These are phyloP conservation scores for Papiliotrema fonsecae DNA, from an alignment of 1,284 basidiomycete genomes.

Conservation along the genomic window DNA sequence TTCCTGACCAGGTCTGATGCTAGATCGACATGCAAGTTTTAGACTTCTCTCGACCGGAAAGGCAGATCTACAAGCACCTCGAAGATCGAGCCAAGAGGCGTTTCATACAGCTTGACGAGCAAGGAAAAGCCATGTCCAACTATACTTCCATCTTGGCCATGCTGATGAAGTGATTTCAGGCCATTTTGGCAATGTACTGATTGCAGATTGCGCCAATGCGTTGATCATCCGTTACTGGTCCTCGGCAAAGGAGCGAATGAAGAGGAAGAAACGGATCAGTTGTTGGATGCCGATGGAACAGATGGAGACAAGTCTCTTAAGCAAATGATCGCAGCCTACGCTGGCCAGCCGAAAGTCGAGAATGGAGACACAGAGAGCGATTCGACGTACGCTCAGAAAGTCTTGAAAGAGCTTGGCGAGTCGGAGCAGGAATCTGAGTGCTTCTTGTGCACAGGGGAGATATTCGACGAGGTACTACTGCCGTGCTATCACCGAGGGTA, in stretches of 20 bases:
- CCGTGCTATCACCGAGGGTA: constrained; percentile 78
- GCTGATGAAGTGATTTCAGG: constrained; percentile 67
- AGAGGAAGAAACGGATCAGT: constrained; percentile 50
- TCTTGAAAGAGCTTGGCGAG: constrained; percentile 57
- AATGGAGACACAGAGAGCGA: constrained; percentile 33
- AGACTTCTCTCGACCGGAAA: constrained; percentile 69
- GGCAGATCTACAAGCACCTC: constrained; percentile 64
- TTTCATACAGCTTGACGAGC: constrained; percentile 70
- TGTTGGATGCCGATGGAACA: constrained; percentile 47
- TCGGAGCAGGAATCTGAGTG: constrained; percentile 58
- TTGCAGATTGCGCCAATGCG: constrained; percentile 71
- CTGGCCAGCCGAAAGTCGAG: constrained; percentile 47
- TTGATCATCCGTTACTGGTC: constrained; percentile 76
- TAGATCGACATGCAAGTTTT: constrained; percentile 64
- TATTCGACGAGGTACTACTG: constrained; percentile 58
- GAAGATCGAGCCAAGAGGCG: constrained; percentile 44
- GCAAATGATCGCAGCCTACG: constrained; percentile 60
- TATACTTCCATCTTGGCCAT: constrained; percentile 86
- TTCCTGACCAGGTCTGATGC: neutral
- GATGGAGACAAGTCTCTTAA: constrained; percentile 56
- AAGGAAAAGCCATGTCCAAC: constrained; percentile 73
- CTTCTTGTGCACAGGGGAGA: constrained; percentile 61
- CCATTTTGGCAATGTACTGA: neutral
- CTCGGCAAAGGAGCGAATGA: constrained; percentile 50
- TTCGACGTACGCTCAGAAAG: constrained; percentile 58